These are phyloP conservation scores for Pelargonium fulgidum DNA, from an alignment of 441 rosid genomes.

Conservation along the genomic window DNA sequence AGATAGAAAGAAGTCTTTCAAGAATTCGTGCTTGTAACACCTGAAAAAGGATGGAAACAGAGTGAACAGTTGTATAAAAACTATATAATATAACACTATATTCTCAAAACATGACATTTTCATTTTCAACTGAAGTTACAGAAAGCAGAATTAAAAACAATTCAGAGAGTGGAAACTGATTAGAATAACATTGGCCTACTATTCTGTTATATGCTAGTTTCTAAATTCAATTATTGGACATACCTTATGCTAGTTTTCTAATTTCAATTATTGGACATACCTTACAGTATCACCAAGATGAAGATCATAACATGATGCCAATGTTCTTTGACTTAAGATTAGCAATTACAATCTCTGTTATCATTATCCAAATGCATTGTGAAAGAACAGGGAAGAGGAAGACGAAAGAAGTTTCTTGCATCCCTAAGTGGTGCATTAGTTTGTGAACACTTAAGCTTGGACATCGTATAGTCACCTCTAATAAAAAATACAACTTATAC, in stretches of 20 bases:
- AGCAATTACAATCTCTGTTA: neutral
- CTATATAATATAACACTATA: constrained; percentile 4
- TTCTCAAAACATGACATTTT: neutral
- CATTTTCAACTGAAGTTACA: neutral
- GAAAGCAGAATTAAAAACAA: neutral
- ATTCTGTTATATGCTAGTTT: too few relatives aligned
- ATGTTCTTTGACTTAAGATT: neutral
- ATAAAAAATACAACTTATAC: neutral
- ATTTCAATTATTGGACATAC: too few relatives aligned
- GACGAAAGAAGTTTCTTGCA: neutral
- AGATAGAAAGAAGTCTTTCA: constrained; percentile 89
- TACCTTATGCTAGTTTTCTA: too few relatives aligned
- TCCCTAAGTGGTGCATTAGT: constrained; percentile 5
- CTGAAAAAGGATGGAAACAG: constrained; percentile 36
- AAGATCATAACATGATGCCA: too few relatives aligned
- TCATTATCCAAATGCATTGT: neutral
- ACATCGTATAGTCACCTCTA: neutral
- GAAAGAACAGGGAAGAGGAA: neutral
- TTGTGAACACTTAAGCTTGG: neutral
- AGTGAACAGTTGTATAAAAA: constrained; percentile 15
- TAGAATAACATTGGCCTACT: too few relatives aligned
- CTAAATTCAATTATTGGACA: too few relatives aligned
- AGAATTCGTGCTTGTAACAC: constrained; percentile 74
- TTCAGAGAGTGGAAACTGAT: neutral
- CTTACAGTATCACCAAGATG: too few relatives aligned